Conservation (phyloP, 139 green algal species). For the Tetratostichococcus sp. region DNA sequence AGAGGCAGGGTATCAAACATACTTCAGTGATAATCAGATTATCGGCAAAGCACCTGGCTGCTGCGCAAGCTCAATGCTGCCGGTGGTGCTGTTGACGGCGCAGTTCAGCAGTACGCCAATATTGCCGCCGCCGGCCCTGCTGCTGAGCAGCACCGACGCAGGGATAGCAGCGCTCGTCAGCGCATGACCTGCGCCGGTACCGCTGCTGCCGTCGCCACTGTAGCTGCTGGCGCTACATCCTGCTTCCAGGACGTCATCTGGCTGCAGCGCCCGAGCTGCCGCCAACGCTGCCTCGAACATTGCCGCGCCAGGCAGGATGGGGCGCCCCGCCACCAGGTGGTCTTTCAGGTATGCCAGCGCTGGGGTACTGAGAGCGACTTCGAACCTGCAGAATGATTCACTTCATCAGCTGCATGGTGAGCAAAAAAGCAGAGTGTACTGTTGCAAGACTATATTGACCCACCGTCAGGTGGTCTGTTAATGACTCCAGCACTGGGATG, state of each 20-base stretch:
- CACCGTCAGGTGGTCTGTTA: too few relatives aligned
- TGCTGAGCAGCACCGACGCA: conserved; percentile 31
- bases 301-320: conserved; percentile 61
- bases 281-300: conserved; percentile 51
- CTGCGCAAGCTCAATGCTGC: neutral
- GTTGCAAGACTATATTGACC: too few relatives aligned
- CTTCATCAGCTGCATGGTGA: neutral
- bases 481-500: too few relatives aligned
- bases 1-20: too few relatives aligned
- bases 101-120: conserved; percentile 4
- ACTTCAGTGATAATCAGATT: too few relatives aligned
- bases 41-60: neutral
- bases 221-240: too few relatives aligned
- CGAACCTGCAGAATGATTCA: conserved; percentile 4
- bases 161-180: conserved; percentile 37
- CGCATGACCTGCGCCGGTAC: neutral
- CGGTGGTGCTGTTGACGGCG: neutral
- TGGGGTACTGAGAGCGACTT: neutral
- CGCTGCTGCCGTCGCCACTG: neutral
- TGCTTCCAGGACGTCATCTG: neutral
- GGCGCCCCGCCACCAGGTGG: conserved; percentile 50
- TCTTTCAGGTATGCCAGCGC: neutral
- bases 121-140: neutral
- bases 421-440: too few relatives aligned
- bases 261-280: conserved; percentile 11